A percentile compares a stretch with the other conserved stretches of the same genome.
phyloP scores from a whole-genome alignment of 1,284 basidiomycete species.

The Albatrellus sp. region DNA sequence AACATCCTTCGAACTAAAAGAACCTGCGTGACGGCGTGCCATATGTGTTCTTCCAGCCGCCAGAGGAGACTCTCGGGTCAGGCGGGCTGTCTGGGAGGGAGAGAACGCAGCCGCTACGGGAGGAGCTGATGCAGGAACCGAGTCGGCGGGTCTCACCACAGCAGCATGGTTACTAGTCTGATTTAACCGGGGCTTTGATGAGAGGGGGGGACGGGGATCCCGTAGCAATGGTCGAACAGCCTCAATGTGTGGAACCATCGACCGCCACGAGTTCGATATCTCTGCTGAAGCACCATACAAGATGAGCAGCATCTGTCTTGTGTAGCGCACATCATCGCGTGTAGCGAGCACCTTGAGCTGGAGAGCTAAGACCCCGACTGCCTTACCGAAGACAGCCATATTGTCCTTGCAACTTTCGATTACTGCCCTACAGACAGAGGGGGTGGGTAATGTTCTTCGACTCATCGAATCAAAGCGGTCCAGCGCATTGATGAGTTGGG shows the following conservation, averaged over 20 bases:
- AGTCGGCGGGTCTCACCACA: slow-evolving; percentile 12
- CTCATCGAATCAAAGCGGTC: slow-evolving; percentile 88
- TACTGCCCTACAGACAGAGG: slow-evolving; percentile 68
- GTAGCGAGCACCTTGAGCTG: slow-evolving; percentile 72
- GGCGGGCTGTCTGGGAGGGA: slow-evolving; percentile 9
- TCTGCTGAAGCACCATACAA: slow-evolving; percentile 89
- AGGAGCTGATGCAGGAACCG: slow-evolving; percentile 16
- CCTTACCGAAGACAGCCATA: slow-evolving; percentile 78
- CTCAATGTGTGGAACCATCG: slow-evolving; percentile 64
- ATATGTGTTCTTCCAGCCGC: slow-evolving; percentile 21
- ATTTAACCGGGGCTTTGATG: slow-evolving; percentile 14
- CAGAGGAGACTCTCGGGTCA: slow-evolving; percentile 8
- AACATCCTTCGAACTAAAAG: slow-evolving; percentile 86
- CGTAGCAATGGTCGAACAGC: slow-evolving; percentile 58
- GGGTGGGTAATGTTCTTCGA: slow-evolving; percentile 55
- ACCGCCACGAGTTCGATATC: slow-evolving; percentile 77
- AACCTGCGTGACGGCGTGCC: slow-evolving; percentile 80
- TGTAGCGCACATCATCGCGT: slow-evolving; percentile 78
- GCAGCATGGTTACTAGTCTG: slow-evolving; percentile 11
- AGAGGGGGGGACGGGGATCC: slow-evolving; percentile 25
- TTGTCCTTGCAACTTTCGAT: slow-evolving; percentile 81
- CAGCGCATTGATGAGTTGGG: slow-evolving; percentile 76
- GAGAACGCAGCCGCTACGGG: slow-evolving; percentile 12
- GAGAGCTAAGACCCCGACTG: slow-evolving; percentile 70
- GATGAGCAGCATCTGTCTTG: slow-evolving; percentile 79